Base-by-base conservation (phyloP, 2,329 filamentous ascomycete genomes). In the Botryosphaeria dothidea region DNA sequence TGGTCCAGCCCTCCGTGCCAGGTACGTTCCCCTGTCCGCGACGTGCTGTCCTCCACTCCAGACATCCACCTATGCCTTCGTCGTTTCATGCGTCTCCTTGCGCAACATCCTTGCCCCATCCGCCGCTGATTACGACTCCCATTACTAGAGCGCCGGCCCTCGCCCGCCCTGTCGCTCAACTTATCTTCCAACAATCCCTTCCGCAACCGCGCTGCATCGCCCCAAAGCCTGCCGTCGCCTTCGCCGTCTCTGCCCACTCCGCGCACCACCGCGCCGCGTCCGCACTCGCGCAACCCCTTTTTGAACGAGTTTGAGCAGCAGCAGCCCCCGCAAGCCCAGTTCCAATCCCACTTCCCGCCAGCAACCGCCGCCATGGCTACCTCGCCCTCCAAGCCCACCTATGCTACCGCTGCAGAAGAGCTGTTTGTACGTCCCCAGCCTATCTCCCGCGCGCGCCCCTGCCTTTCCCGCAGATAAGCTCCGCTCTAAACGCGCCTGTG, bases 131-230 rank as follows among this genome's bases (percentile, higher is more conserved):
- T 69, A 66, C 63, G 43, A 43, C 49, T 60, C 45, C 56, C 63
- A 43, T 60, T 51, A 65, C 58, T 62, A 69, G 79, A 80, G 65
- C 77, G 78, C 64, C 77, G 78, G 71, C 83, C 80, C 69, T 84
- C 85, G 70, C 77, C 84, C 69, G 83, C 83, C 70, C 81, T 90
- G 74, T 81, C 85, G 63, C 80, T 90, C 76, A 90, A 88, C 78
- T 85, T 93, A 65, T 79, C 80, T 73, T 88, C 89, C 77, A 93
- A 93, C 84, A 93, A 93, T 75, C 91, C 91, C 68, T 93, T 86
- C 75, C 89, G 90, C 81, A 92, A 92, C 78, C 87, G 89, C 73
- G 87, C 88, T 68, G 82, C 83, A 41, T 91, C 90, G 68, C 89
- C 81, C 66, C 72, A 69, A 51, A 66, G 74, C 65, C 36, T 56